Conservation (phyloP, 1,284 basidiomycete species). For the Marasmius oreades region DNA sequence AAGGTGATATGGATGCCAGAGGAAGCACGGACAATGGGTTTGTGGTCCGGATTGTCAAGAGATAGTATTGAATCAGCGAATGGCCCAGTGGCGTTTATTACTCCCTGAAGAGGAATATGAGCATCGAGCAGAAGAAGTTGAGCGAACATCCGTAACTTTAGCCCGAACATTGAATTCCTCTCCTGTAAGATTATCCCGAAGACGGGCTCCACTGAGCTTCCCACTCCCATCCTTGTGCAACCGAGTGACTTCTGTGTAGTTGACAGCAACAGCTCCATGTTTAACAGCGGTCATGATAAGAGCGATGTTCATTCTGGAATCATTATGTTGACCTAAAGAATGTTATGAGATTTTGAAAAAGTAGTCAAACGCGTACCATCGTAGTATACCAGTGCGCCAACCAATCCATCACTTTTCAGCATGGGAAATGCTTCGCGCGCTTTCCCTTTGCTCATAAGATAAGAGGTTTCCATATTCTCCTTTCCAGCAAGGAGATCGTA, state of each 20-base stretch:
- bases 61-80: slow-evolving; percentile 87
- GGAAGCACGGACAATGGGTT: slow-evolving; percentile 89
- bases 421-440: slow-evolving; percentile 95
- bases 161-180: slow-evolving; percentile 82
- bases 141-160: slow-evolving; percentile 46
- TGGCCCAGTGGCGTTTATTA: slow-evolving; percentile 97
- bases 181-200: slow-evolving; percentile 84
- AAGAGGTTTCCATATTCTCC: slow-evolving; percentile 96
- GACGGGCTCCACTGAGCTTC: slow-evolving; percentile 72
- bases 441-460: slow-evolving; percentile 92
- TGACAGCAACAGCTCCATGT: slow-evolving; percentile 85
- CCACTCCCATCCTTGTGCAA: slow-evolving; percentile 71
- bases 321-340: slow-evolving; percentile 87
- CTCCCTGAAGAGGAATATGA: slow-evolving; percentile 46
- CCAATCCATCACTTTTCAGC: slow-evolving; percentile 90
- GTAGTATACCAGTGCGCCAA: slow-evolving; percentile 95
- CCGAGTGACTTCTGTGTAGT: slow-evolving; percentile 85
- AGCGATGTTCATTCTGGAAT: slow-evolving; percentile 97
- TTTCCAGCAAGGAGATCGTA: slow-evolving; percentile 95
- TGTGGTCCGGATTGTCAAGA: slow-evolving; percentile 80
- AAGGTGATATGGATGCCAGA: slow-evolving; percentile 96
- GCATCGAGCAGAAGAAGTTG: background rate
- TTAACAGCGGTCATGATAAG: slow-evolving; percentile 93
- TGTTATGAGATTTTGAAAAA: background rate
- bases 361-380: slow-evolving; percentile 56